Percentiles rank a stretch among this genome's conserved stretches.
Conservation (phyloP, 495 filamentous ascomycete genomes). For the Achaetomiella virescens region DNA sequence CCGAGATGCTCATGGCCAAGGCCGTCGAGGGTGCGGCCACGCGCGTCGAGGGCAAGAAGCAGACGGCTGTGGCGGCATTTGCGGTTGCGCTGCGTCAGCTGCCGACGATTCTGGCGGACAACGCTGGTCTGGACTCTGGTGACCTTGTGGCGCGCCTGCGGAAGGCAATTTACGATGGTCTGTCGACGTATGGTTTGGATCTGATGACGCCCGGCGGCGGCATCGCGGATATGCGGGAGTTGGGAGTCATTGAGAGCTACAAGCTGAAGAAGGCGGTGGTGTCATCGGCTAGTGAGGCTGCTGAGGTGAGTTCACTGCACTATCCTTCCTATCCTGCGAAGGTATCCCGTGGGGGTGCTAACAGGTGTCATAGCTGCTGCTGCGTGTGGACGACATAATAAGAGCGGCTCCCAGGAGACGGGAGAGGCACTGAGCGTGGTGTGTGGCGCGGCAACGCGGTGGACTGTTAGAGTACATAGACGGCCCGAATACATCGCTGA, state of each 20-base stretch:
- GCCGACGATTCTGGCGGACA: constrained; percentile 94
- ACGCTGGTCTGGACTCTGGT: constrained; percentile 90
- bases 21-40: constrained; percentile 92
- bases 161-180: constrained; percentile 87
- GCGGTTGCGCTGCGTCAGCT: constrained; percentile 84
- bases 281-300: constrained; percentile 87
- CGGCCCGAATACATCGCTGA: constrained; percentile 8
- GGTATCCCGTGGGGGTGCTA: constrained; percentile 14
- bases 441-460: neutral
- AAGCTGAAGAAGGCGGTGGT: constrained; percentile 97
- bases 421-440: constrained; percentile 24
- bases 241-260: constrained; percentile 96
- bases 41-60: constrained; percentile 93
- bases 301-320: constrained; percentile 61
- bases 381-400: constrained; percentile 37
- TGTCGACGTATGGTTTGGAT: constrained; percentile 87
- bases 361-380: constrained; percentile 24
- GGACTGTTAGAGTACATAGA: constrained; percentile 23
- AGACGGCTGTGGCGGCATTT: constrained; percentile 85
- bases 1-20: constrained; percentile 98
- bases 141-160: constrained; percentile 88
- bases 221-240: constrained; percentile 91
- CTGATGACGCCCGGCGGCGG: constrained; percentile 84
- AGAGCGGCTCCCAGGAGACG: constrained; percentile 34
- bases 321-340: constrained; percentile 9